Evolutionary conservation across 306 rosid species (phyloP).

Genomic region (Trichosanthes truncata): DNA sequence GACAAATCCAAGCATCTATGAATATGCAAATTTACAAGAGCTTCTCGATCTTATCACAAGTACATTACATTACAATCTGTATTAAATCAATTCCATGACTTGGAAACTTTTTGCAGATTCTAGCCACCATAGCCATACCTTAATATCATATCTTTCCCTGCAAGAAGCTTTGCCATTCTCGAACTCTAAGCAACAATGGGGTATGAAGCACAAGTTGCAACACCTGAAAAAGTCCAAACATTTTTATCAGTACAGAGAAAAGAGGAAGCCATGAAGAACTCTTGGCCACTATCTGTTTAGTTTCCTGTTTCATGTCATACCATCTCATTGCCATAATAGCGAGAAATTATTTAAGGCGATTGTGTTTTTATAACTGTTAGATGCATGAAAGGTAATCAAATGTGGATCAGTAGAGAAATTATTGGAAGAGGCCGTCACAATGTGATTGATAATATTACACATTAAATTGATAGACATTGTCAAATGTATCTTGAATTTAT

Average conservation of each 20-base stretch:
- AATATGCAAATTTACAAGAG: background rate
- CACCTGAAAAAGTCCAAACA: conserved; percentile 39
- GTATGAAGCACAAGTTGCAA: conserved; percentile 92
- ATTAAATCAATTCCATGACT: background rate
- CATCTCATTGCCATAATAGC: background rate
- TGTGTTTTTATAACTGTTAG: no score
- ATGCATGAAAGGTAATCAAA: background rate
- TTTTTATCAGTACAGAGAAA: background rate
- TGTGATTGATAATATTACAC: background rate
- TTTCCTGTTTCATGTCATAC: background rate
- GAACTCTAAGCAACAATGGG: conserved; percentile 50
- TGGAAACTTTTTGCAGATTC: background rate
- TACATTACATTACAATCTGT: background rate
- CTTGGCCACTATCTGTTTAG: background rate
- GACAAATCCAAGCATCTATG: background rate
- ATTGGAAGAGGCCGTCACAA: background rate
- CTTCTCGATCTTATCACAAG: background rate
- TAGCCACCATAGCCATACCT: background rate
- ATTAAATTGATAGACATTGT: background rate
- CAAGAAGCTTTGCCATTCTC: background rate
- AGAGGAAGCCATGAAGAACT: background rate
- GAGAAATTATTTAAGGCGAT: background rate
- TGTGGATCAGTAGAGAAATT: background rate
- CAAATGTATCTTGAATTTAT: background rate
- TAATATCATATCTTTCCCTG: background rate